A percentile compares a stretch with the other conserved stretches of the same genome.
Conservation (phyloP, 352 stramenopile species). For the Pythium aphanidermatum region DNA sequence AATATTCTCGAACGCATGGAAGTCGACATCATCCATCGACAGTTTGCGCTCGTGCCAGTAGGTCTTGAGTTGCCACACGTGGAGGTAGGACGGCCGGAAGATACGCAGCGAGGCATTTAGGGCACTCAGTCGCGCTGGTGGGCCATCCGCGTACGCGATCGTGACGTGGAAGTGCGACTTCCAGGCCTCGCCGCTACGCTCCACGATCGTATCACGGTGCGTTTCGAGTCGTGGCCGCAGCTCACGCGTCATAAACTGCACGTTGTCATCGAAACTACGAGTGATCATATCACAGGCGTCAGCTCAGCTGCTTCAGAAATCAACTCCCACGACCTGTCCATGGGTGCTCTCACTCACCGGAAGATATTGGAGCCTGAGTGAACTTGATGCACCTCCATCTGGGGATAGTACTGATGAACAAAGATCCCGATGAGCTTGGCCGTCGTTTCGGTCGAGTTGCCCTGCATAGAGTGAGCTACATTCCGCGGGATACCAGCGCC, state of each 20-base stretch:
- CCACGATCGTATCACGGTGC: conserved; percentile 92
- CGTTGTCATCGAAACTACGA: conserved; percentile 93
- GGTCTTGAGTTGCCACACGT: conserved; percentile 99
- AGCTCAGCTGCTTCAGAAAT: too few species aligned
- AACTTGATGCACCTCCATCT: conserved; percentile 92
- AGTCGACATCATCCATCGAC: conserved; percentile 94
- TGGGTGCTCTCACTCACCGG: conserved; percentile 23
- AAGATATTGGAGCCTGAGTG: conserved; percentile 97
- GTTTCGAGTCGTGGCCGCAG: conserved; percentile 92
- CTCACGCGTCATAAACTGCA: conserved; percentile 95
- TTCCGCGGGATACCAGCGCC: conserved; percentile 95
- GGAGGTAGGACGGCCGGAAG: conserved; percentile 94
- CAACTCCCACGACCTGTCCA: too few species aligned
- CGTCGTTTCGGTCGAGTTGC: conserved; percentile 95
- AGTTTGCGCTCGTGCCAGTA: conserved; percentile 98
- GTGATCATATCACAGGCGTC: too few species aligned
- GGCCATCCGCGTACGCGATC: conserved; percentile 96
- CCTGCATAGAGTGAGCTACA: conserved; percentile 82
- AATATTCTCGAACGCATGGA: conserved; percentile 96
- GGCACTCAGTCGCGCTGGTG: conserved; percentile 92
- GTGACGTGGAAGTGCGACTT: conserved; percentile 93
- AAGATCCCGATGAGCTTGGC: conserved; percentile 92
- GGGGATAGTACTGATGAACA: conserved; percentile 87
- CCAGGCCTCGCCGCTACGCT: conserved; percentile 89
- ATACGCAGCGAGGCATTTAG: conserved; percentile 94